Conservation (phyloP, 73 alveolate genomes). For the Tetrahymena elliotti region DNA sequence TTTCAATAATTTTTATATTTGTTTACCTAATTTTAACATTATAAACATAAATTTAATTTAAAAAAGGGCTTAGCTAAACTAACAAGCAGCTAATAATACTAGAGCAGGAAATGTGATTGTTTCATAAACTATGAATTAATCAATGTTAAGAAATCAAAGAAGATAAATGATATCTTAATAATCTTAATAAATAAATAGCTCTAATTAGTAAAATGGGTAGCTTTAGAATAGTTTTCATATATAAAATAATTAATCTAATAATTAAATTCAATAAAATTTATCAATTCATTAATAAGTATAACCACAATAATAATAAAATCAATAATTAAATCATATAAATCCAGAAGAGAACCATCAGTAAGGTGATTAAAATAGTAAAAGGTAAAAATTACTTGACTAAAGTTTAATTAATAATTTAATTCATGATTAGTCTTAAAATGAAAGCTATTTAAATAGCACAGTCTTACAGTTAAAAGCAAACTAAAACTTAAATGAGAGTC, state of each 20-base stretch:
- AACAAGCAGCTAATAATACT: not conserved
- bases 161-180: not conserved
- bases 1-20: no score
- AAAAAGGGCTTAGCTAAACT: not conserved
- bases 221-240: not conserved
- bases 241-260: no score
- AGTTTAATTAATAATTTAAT: not conserved
- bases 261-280: no score
- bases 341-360: not conserved
- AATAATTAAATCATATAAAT: not conserved
- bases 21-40: not conserved
- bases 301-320: not conserved
- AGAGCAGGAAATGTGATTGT: not conserved
- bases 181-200: not conserved
- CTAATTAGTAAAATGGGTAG: not conserved
- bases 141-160: not conserved
- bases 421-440: not conserved
- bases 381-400: not conserved
- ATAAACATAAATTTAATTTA: not conserved
- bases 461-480: not conserved
- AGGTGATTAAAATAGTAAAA: not conserved
- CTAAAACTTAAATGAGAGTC: not conserved
- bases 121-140: not conserved
- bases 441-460: not conserved
- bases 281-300: not conserved